A percentile compares a stretch with the other conserved stretches of the same genome.
Evolutionary conservation across 352 stramenopile species (phyloP).

Genomic region (Blastocystis sp.): DNA sequence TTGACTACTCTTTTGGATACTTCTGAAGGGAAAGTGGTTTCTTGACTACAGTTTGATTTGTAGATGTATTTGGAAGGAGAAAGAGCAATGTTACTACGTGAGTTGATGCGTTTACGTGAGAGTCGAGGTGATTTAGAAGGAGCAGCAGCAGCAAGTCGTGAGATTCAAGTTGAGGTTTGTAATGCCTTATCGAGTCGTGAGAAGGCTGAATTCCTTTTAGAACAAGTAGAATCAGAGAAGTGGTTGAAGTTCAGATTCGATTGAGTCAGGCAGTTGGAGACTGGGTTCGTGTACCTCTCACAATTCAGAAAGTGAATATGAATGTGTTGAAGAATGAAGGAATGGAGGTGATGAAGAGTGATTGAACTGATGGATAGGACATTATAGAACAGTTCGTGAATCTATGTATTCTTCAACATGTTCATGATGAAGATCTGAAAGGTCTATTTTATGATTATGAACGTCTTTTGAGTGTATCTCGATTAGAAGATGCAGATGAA

Average conservation of each 20-base stretch:
- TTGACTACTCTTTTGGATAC: slow-evolving; percentile 35
- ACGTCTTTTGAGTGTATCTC: background rate
- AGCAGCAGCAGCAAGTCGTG: slow-evolving; percentile 19
- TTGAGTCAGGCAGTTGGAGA: slow-evolving; percentile 37
- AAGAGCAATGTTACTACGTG: background rate
- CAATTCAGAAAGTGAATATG: slow-evolving; percentile 55
- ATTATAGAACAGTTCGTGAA: slow-evolving; percentile 32
- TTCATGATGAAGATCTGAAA: slow-evolving; percentile 42
- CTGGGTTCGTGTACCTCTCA: slow-evolving; percentile 47
- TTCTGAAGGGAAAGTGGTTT: slow-evolving; percentile 58
- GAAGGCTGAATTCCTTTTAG: slow-evolving; percentile 54
- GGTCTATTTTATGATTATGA: slow-evolving; percentile 34
- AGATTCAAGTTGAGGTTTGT: slow-evolving; percentile 56
- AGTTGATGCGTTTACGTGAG: slow-evolving; percentile 53
- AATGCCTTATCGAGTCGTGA: slow-evolving; percentile 30
- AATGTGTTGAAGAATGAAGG: slow-evolving; percentile 39
- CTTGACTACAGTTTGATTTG: background rate
- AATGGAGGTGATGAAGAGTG: slow-evolving; percentile 16
- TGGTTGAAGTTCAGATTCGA: background rate
- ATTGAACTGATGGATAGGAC: background rate
- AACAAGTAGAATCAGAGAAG: background rate
- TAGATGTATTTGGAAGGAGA: slow-evolving; percentile 46
- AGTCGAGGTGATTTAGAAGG: slow-evolving; percentile 21
- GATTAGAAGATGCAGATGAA: slow-evolving; percentile 33
- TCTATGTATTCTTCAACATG: slow-evolving; percentile 30